A percentile compares a stretch with the other conserved stretches of the same genome.
Evolutionary conservation across 2,329 filamentous ascomycete genomes (phyloP).

Genomic region (Alternaria panax): DNA sequence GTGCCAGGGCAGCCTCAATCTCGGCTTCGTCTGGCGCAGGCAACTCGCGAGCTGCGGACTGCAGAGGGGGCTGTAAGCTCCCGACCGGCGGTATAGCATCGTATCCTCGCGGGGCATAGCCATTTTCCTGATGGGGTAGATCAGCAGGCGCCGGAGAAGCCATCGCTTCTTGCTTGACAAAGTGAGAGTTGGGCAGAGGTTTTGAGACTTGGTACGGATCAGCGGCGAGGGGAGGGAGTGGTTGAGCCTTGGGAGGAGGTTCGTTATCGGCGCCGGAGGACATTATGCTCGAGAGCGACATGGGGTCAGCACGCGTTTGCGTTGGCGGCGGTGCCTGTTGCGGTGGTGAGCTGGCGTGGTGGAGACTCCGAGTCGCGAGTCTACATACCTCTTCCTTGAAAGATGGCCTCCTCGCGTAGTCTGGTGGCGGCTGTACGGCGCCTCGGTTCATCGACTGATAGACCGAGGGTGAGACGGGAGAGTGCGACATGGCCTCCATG

Average conservation of each 20-base stretch:
- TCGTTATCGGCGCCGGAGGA: slow-evolving; percentile 81
- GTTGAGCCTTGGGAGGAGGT: slow-evolving; percentile 62
- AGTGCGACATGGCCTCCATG: slow-evolving; percentile 49
- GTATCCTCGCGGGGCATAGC: slow-evolving; percentile 27
- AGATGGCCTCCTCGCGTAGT: slow-evolving; percentile 42
- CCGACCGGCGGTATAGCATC: slow-evolving; percentile 35
- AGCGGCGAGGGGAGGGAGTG: slow-evolving; percentile 38
- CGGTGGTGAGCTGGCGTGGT: slow-evolving; percentile 28
- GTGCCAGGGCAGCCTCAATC: slow-evolving; percentile 70
- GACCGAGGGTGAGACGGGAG: slow-evolving; percentile 48
- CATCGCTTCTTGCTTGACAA: slow-evolving; percentile 46
- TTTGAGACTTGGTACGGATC: slow-evolving; percentile 33
- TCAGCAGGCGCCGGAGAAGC: slow-evolving; percentile 41
- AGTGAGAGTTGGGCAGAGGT: slow-evolving; percentile 31
- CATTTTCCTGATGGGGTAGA: slow-evolving; percentile 28
- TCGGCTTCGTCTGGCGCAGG: slow-evolving; percentile 64
- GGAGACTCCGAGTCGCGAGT: slow-evolving; percentile 1
- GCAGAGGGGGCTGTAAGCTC: slow-evolving; percentile 23
- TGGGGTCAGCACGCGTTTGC: slow-evolving; percentile 83
- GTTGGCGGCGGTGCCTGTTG: slow-evolving; percentile 69
- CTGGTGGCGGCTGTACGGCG: slow-evolving; percentile 45
- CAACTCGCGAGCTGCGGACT: slow-evolving; percentile 36
- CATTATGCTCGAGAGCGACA: slow-evolving; percentile 96
- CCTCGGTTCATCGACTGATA: slow-evolving; percentile 45
- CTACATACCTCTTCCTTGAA: slow-evolving; percentile 47